phyloP scores from a whole-genome alignment of 2,329 filamentous ascomycete genomes.

The Neospermospora avenae region DNA sequence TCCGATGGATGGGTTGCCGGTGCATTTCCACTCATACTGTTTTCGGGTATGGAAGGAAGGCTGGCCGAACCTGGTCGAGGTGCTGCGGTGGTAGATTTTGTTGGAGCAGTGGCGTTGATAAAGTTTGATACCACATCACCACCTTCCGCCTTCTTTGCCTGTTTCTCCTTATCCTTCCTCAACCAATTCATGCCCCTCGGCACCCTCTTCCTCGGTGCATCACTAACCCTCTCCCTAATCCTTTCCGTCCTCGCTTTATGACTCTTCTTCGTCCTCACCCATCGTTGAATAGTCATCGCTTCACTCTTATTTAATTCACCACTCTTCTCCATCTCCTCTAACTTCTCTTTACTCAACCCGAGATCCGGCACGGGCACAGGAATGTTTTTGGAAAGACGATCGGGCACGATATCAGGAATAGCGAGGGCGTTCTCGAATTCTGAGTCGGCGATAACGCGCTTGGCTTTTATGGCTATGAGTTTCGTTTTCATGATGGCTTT shows the following conservation, averaged over 20 bases:
- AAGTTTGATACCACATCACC: too few relatives aligned
- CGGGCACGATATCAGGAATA: constrained; percentile 33
- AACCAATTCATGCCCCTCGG: too few relatives aligned
- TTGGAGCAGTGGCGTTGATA: too few relatives aligned
- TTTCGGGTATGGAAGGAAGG: too few relatives aligned
- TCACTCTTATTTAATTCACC: constrained; percentile 5
- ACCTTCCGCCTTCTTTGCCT: not conserved
- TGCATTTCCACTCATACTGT: too few relatives aligned
- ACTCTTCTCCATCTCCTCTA: constrained; percentile 17
- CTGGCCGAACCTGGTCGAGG: too few relatives aligned
- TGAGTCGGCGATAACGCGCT: constrained; percentile 47
- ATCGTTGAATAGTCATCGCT: constrained; percentile 3
- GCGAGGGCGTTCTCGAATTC: constrained; percentile 45
- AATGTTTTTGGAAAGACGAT: constrained; percentile 23
- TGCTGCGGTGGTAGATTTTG: too few relatives aligned
- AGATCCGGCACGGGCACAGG: constrained; percentile 32
- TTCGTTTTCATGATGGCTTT: constrained; percentile 88
- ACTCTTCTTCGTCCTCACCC: not conserved
- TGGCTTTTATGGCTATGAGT: constrained; percentile 63
- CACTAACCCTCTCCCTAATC: not conserved
- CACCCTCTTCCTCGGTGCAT: not conserved
- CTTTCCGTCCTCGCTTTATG: constrained; percentile 5
- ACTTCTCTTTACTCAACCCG: constrained; percentile 25
- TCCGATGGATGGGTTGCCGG: too few relatives aligned
- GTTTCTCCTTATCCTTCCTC: not conserved